Conservation (phyloP, 1,139 yeast genomes). For the Suhomyces bokatorum region DNA sequence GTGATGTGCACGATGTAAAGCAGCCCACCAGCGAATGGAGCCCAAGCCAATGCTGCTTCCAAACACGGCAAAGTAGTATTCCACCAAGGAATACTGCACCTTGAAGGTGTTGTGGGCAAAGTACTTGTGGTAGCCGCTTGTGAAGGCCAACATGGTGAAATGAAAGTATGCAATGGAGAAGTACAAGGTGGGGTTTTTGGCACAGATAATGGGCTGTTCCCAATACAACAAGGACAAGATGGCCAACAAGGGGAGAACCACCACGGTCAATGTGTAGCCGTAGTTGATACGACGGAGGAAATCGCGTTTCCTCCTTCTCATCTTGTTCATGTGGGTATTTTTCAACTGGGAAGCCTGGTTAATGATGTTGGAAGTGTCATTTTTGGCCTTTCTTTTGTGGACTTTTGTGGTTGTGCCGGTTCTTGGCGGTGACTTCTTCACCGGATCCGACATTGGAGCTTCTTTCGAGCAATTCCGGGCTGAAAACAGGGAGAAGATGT, state of each 20-base stretch:
- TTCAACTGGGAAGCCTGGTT: conserved; percentile 28
- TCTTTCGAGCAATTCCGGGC: conserved; percentile 3
- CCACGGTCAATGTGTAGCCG: conserved; percentile 21
- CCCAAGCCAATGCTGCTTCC: conserved; percentile 67
- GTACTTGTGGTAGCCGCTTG: conserved; percentile 64
- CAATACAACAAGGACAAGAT: conserved; percentile 17
- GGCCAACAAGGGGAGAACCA: conserved; percentile 23
- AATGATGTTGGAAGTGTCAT: conserved; percentile 16
- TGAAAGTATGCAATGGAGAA: conserved; percentile 40
- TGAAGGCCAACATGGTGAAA: conserved; percentile 44
- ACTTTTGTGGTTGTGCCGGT: conserved; percentile 17
- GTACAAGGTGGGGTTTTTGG: conserved; percentile 28
- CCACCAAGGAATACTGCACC: conserved; percentile 35
- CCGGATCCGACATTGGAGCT: neutral
- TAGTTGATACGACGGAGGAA: conserved; percentile 26
- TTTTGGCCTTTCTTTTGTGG: conserved; percentile 22
- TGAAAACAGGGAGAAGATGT: neutral
- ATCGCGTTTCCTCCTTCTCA: conserved; percentile 26
- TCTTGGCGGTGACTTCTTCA: neutral
- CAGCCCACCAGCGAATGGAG: conserved; percentile 61
- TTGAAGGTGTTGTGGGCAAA: conserved; percentile 62
- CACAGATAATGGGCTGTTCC: conserved; percentile 20
- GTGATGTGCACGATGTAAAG: conserved; percentile 70
- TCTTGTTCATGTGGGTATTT: conserved; percentile 21
- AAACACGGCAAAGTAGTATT: conserved; percentile 48